Base-by-base conservation (phyloP, 2,329 filamentous ascomycete species). In the Aspergillus sp. region DNA sequence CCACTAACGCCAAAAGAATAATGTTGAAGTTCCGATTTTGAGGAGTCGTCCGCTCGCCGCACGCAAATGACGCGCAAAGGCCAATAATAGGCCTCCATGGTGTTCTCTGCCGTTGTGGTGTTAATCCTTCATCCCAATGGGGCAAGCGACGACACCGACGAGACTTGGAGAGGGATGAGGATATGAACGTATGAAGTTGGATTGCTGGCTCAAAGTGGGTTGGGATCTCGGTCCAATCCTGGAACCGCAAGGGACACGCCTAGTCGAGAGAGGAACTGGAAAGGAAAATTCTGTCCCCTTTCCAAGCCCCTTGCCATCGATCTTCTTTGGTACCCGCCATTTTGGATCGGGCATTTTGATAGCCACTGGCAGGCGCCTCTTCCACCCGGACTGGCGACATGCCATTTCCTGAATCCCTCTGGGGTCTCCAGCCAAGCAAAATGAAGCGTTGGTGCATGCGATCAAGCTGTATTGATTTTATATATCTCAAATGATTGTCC, bases 91-190 rank as follows among this genome's bases (percentile, higher is more conserved):
- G n/a, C 23, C 21, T 46, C 46, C 37, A 58, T 62, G 62, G 60
- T 61, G 59, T 62, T 57, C 59, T 59, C 50, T 57, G 27, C 57
- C 61, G 59, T 57, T 58, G 58, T 60, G 47, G 45, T 52, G 55
- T n/a, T 52, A 54, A 55, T 59, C 43, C 49, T 43, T 50, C 27
- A 37, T 53, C 45, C 47, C 27, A 40, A 45, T 41, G 40, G 27
- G 17, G 17, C 15, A 14, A 9, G 11, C 4, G 12, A 41, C 35
- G 21, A 11, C 44, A 19, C 40, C 39, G 19, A 24, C 14, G 3
- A 51, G 47, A 23, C 1, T 5, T 21, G 19, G 21, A 33, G 46
- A 39, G 21, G 21, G 31, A 47, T 45, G 39, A 31, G 35, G 19
- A 35, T 49, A 15, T 23, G 23, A 45, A 45, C 7, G 11, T 43